Conservation (phyloP, 2,329 filamentous ascomycete genomes). For the Sporothrix curviconia region DNA sequence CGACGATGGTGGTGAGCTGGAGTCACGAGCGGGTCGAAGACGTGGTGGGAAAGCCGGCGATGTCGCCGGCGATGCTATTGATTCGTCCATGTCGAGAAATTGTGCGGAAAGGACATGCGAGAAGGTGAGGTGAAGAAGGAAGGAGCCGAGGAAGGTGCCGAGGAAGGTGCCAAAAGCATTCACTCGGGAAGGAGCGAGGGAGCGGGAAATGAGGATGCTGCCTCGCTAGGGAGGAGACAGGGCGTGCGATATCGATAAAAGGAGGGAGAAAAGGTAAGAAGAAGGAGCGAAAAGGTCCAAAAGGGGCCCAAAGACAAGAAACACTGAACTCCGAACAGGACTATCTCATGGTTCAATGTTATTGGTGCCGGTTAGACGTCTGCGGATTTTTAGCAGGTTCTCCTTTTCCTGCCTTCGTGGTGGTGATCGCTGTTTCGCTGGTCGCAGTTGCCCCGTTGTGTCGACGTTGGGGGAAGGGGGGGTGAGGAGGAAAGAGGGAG, state of each 20-base stretch:
- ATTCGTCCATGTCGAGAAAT: constrained; percentile 10
- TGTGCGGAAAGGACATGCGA: neutral
- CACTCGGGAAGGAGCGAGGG: constrained; percentile 7
- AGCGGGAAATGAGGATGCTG: constrained; percentile 8
- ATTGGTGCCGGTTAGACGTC: neutral
- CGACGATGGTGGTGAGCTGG: constrained; percentile 19
- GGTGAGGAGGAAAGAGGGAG: neutral
- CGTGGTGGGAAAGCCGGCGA: constrained; percentile 1
- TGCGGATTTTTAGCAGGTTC: neutral
- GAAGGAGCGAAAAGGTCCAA: constrained; percentile 6
- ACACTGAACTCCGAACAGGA: neutral
- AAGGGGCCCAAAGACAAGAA: neutral
- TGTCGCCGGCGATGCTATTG: constrained; percentile 14
- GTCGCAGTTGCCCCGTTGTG: constrained; percentile 6
- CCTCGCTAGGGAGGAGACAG: neutral
- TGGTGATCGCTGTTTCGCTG: neutral
- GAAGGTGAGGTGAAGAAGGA: neutral
- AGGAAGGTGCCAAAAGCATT: too few species aligned
- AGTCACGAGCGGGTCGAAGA: neutral
- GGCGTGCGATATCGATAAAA: neutral
- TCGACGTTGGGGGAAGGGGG: neutral
- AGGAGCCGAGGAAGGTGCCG: too few species aligned
- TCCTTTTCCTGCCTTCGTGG: neutral
- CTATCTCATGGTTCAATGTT: constrained; percentile 4
- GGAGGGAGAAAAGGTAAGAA: neutral